Evolutionary conservation across 2,329 filamentous ascomycete genomes (phyloP), one percentile per base, ranked within the genome.

Genomic region (Fonsecaea monophora): DNA sequence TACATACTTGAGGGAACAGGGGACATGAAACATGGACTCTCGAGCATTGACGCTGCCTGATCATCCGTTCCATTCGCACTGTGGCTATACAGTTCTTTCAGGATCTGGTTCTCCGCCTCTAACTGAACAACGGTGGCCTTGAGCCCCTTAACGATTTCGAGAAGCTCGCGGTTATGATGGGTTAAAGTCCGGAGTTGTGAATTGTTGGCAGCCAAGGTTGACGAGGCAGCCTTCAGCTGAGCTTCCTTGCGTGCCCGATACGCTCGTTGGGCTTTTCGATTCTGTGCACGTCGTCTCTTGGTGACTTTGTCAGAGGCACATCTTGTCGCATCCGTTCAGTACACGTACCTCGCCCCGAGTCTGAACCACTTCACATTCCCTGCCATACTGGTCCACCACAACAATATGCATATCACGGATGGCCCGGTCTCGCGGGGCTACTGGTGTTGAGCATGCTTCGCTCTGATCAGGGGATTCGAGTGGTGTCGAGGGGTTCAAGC

Each of bases 241-340:
- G 68, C 60, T 45, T 71, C 68, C 48, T 70, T 70, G 30, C 70
- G 70, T 45, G 68, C 66, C 9, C 70, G 68, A 40, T 71, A 71
- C 15, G 70, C 70, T 18, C 70, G 56, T 60, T 71, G 70, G 12
- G 70, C 70, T 10, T 66, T 55, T 15, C 70, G 60, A 42, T 66
- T 66, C n/a, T 66, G 64, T n/a, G 59, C 64, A 10, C 64, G 55
- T 50, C 64, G 60, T 13, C 64, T 32, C 64, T 66, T 10, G 21
- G 37, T 32, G 12, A 61, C 12, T 32, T 13, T 53, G 40, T 61
- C 45, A 61, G 58, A 32, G 34, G 53, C 35, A 13, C 30, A n/a
- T 5, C 45, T 50, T 10, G 18, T 2, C 45, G 8, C 18, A 8
- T 25, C 45, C 1, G 7, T 50, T 25, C 13, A 5, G n/a, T 35